A percentile compares a stretch with the other conserved stretches of the same genome.
These are phyloP conservation scores for Pseudogymnoascus sp. DNA, from an alignment of 2,329 filamentous ascomycete genomes.

Conservation along the genomic window DNA sequence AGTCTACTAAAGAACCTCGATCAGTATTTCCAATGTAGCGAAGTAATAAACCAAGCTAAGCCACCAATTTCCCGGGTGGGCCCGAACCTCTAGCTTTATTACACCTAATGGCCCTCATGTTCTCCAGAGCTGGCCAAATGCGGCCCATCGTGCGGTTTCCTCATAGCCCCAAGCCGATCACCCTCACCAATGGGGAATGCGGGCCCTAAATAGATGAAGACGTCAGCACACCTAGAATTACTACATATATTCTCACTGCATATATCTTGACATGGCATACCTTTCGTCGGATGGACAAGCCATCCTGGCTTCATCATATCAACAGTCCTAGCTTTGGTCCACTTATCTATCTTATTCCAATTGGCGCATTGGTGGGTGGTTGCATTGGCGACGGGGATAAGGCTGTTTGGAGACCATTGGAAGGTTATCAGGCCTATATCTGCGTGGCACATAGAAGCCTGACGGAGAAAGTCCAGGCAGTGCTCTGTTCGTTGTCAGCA, in stretches of 20 bases:
- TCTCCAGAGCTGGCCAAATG: neutral
- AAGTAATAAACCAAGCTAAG: neutral
- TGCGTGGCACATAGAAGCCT: neutral
- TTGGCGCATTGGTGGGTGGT: neutral
- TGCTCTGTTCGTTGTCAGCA: neutral
- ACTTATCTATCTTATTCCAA: neutral
- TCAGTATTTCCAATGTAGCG: neutral
- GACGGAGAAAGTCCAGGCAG: neutral
- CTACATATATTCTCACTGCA: neutral
- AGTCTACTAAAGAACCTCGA: neutral
- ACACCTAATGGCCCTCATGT: neutral
- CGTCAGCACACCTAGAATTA: neutral
- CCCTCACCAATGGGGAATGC: neutral
- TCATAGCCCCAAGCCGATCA: neutral
- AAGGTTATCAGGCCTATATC: neutral
- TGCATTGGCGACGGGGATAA: neutral
- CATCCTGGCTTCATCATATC: neutral
- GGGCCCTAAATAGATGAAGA: no score
- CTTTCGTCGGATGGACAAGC: neutral
- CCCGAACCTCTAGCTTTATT: neutral
- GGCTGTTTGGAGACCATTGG: neutral
- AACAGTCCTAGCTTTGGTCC: neutral
- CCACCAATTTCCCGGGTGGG: neutral
- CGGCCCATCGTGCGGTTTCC: neutral
- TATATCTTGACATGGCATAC: neutral